Base-by-base conservation (phyloP, 805 yeast species). In the Myxozyma udenii region DNA sequence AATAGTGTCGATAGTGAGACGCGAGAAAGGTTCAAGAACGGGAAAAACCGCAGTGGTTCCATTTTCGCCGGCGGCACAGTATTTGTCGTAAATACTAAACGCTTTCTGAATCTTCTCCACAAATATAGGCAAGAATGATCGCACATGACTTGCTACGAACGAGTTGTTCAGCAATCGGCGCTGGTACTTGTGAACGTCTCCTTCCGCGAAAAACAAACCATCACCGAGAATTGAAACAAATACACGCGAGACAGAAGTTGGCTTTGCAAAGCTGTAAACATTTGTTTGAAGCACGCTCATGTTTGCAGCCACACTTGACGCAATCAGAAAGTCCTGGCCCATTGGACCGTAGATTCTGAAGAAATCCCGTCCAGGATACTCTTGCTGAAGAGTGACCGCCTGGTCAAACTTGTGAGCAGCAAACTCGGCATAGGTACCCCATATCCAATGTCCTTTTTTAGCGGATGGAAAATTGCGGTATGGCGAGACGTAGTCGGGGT, bases 131-230 rank as follows among this genome's bases (percentile, higher is more conserved):
- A 48, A 42, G n/a, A 50, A 30, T 21, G 50, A 32, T 32, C 38
- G 39, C 16, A 55, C 50, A 22, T 55, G 57, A n/a, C 48, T 38
- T 7, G 40, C 33, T 9, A 53, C 35, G 39, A 55, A 40, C 11
- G 57, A 47, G 6, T 56, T 56, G 3, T 44, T 46, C 4, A 55
- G 24, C 4, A 55, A 16, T 4, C 51, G 48, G 19, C 59, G 56
- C 45, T 55, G 59, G n/a, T 41, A n/a, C 33, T 46, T 48, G 42
- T 55, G 59, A n/a, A 35, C 51, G 14, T 55, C 51, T 18, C 56
- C 56, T 39, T 55, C 59, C 21, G 57, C 38, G 32, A 52, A 51
- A 35, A 51, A 55, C 2, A 55, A 23, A 9, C 59, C 59, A 28
- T 51, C 35, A 12, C 59, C 59, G n/a, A 55, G 44, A 25, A 55